Conservation (phyloP, 257 asterid genomes). For the Fraxinus quadrangulata region DNA sequence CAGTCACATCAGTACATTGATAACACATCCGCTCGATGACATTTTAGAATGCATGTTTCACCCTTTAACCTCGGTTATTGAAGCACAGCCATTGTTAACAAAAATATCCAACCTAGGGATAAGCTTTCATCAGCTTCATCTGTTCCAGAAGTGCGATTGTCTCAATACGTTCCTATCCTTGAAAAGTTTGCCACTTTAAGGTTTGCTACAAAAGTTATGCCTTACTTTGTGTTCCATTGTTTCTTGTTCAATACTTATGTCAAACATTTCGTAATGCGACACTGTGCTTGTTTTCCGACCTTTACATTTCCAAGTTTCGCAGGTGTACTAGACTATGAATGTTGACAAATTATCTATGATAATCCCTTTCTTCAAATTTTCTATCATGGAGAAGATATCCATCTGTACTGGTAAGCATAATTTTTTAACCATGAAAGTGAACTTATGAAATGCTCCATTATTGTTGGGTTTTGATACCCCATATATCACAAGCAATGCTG, state of each 20-base stretch:
- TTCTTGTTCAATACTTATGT: not conserved
- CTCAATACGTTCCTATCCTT: slow-evolving; percentile 63
- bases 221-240: not conserved
- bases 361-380: slow-evolving; percentile 70
- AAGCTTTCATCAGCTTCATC: slow-evolving; percentile 69
- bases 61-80: slow-evolving; percentile 65
- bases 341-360: slow-evolving; percentile 64
- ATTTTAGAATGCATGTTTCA: slow-evolving; percentile 63
- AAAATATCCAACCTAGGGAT: slow-evolving; percentile 78
- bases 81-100: slow-evolving; percentile 61
- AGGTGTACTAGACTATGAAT: slow-evolving; percentile 76
- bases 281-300: slow-evolving; percentile 1
- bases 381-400: slow-evolving; percentile 73
- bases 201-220: slow-evolving; percentile 74
- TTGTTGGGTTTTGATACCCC: not conserved
- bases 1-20: too few relatives aligned
- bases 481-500: too few relatives aligned
- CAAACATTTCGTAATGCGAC: slow-evolving; percentile 1
- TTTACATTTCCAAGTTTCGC: slow-evolving; percentile 61
- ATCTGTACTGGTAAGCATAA: slow-evolving; percentile 75
- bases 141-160: slow-evolving; percentile 66
- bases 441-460: slow-evolving; percentile 69
- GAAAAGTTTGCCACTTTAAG: slow-evolving; percentile 84
- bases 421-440: slow-evolving; percentile 70
- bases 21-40: slow-evolving; percentile 15